phyloP scores from a whole-genome alignment of 1,284 basidiomycete species.

The Mycosarcoma maydis region DNA sequence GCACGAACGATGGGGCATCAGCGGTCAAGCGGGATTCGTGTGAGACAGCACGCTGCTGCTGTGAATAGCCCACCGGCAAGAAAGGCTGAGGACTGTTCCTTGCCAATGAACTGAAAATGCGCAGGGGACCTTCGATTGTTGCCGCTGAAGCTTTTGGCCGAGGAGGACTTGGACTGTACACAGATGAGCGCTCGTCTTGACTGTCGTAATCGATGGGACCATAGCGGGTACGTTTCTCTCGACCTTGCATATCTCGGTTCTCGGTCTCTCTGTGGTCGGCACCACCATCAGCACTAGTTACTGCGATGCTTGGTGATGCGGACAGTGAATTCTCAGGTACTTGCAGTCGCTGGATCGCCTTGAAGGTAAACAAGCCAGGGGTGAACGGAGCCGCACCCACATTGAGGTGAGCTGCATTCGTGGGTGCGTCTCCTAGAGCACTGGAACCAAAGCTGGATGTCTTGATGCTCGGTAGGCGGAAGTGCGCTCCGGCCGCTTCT shows the following conservation, averaged over 20 bases:
- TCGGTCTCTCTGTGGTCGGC: constrained; percentile 1
- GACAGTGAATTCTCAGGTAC: constrained; percentile 9
- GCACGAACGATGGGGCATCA: constrained; percentile 52
- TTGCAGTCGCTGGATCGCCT: constrained; percentile 39
- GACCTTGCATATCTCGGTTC: constrained; percentile 40
- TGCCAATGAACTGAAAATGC: constrained; percentile 36
- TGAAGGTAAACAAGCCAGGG: constrained; percentile 57
- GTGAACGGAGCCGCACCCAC: constrained; percentile 54
- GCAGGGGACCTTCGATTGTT: constrained; percentile 55
- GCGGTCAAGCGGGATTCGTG: constrained; percentile 39
- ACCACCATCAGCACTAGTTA: not conserved
- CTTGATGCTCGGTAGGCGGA: constrained; percentile 56
- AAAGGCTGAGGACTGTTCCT: constrained; percentile 45
- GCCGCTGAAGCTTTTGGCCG: constrained; percentile 49
- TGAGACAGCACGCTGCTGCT: constrained; percentile 30
- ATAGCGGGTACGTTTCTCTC: constrained; percentile 52
- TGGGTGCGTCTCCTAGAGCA: constrained; percentile 26
- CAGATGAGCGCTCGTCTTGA: constrained; percentile 21
- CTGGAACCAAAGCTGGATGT: constrained; percentile 57
- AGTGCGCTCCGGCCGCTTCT: constrained; percentile 13
- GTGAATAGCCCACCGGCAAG: constrained; percentile 22
- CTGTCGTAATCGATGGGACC: constrained; percentile 36
- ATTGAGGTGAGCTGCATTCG: constrained; percentile 43
- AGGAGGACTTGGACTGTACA: constrained; percentile 31
- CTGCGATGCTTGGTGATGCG: not conserved